phyloP scores from a whole-genome alignment of 2,329 filamentous ascomycete genomes.

The Scedosporium apiospermum region DNA sequence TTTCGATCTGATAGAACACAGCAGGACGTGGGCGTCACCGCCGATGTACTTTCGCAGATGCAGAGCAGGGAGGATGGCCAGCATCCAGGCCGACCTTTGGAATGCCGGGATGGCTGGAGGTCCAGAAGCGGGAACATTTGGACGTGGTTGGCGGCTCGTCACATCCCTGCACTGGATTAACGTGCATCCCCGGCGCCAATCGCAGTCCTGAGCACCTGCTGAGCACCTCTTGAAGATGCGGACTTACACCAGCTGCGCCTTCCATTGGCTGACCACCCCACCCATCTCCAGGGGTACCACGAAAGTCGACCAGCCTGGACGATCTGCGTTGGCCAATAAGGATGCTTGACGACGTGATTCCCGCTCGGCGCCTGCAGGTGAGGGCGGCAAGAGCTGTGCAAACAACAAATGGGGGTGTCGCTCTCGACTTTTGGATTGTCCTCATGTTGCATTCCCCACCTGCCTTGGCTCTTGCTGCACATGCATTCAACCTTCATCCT shows the following conservation, averaged over 20 bases:
- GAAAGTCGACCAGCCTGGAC: not conserved
- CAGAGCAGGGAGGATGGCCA: not conserved
- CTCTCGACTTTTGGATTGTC: too few species aligned
- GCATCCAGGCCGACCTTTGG: not conserved
- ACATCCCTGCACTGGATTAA: not conserved
- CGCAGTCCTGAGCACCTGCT: not conserved
- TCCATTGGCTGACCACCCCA: constrained; percentile 1
- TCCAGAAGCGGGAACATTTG: not conserved
- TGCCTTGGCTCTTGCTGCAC: too few species aligned
- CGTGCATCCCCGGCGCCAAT: constrained; percentile 2
- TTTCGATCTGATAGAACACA: not conserved
- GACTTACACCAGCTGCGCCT: not conserved
- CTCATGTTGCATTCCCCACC: not conserved
- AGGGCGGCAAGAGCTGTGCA: constrained; percentile 3
- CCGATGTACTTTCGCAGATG: not conserved
- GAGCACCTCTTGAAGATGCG: not conserved
- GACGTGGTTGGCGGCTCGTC: constrained; percentile 2
- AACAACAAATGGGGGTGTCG: not conserved
- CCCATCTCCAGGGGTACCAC: constrained; percentile 2
- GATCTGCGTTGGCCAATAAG: not conserved
- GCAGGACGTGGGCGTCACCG: not conserved
- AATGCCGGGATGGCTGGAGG: not conserved
- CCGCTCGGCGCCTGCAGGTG: constrained; percentile 4
- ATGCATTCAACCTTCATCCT: too few species aligned
- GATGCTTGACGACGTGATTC: constrained; percentile 2